Conservation (phyloP, 305 asterid species). For the Stenogyne calaminthoides region DNA sequence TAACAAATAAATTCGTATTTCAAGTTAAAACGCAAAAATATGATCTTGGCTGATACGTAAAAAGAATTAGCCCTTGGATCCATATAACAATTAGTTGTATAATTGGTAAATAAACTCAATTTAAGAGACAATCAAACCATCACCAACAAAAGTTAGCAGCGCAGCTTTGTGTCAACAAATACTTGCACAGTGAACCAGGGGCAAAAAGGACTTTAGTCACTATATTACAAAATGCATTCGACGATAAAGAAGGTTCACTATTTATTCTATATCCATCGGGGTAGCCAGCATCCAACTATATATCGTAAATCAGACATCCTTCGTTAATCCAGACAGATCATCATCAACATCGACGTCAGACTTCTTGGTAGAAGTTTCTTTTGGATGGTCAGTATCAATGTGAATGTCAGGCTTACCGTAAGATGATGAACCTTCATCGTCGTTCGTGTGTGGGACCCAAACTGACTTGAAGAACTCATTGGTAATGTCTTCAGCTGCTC, state of each 20-base stretch:
- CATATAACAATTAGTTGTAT: neutral
- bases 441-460: conserved; percentile 42
- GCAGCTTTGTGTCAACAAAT: neutral
- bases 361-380: conserved; percentile 35
- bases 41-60: too few relatives aligned
- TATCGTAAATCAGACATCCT: conserved; percentile 57
- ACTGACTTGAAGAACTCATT: conserved; percentile 62
- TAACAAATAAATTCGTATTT: too few relatives aligned
- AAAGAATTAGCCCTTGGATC: too few relatives aligned
- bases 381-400: conserved; percentile 40
- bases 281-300: neutral
- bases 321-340: conserved; percentile 67
- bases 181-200: neutral
- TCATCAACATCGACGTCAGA: conserved; percentile 49
- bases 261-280: conserved; percentile 11
- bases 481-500: conserved; percentile 73
- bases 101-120: neutral
- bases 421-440: conserved; percentile 35
- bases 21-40: too few relatives aligned
- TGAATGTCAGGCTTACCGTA: conserved; percentile 39
- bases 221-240: neutral
- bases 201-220: neutral
- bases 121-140: neutral
- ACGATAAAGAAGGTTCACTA: neutral
- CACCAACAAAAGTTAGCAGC: conserved; percentile 2